These are phyloP conservation scores for Mortierella sp. DNA, from an alignment of 371 early-diverging fungal genomes.

Conservation along the genomic window DNA sequence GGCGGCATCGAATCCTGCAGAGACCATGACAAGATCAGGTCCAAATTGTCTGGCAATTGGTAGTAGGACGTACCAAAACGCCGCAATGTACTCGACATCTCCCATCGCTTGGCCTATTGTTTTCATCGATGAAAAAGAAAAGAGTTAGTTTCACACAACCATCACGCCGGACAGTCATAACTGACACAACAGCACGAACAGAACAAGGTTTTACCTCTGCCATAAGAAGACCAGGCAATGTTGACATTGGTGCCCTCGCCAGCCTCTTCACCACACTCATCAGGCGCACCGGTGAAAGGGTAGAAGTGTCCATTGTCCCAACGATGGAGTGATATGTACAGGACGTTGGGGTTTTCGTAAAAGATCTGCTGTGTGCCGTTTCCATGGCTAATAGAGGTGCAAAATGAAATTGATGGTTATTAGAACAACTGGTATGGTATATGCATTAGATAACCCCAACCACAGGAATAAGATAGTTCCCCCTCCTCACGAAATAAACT, in stretches of 20 bases:
- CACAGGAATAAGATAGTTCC: neutral
- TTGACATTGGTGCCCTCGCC: constrained; percentile 74
- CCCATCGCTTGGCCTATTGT: constrained; percentile 67
- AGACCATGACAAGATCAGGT: constrained; percentile 78
- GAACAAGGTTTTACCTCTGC: constrained; percentile 58
- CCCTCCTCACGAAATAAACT: constrained; percentile 24
- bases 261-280: constrained; percentile 68
- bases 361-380: constrained; percentile 80
- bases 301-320: constrained; percentile 77
- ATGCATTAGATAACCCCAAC: neutral
- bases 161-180: neutral
- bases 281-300: constrained; percentile 71
- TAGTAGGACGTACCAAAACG: constrained; percentile 72
- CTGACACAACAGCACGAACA: neutral
- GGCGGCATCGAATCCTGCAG: constrained; percentile 81
- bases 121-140: neutral
- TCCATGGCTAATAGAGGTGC: constrained; percentile 63
- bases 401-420: neutral
- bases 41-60: constrained; percentile 74
- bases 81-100: constrained; percentile 78
- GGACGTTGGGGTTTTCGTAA: constrained; percentile 74
- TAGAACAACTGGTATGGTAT: neutral
- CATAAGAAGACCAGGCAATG: constrained; percentile 71
- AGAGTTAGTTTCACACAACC: neutral
- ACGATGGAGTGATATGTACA: constrained; percentile 78